Percentiles rank a stretch among this genome's conserved stretches.
Evolutionary conservation across 179 eudicot genomes (phyloP).

Genomic region (Corrigiola litoralis): DNA sequence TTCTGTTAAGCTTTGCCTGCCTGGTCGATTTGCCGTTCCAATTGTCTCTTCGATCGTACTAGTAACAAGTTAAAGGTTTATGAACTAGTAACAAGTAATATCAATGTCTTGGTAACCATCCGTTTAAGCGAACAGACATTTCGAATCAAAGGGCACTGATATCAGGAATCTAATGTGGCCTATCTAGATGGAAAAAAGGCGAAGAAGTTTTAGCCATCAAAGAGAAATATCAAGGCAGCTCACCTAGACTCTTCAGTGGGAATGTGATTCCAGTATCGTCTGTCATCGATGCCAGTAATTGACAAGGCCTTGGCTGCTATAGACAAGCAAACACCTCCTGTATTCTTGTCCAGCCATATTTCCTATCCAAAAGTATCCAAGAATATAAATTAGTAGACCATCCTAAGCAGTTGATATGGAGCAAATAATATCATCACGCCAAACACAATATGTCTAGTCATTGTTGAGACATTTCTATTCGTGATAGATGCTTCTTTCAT

Average conservation of each 20-base stretch:
- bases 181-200: not conserved
- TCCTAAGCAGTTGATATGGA: not conserved
- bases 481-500: not conserved
- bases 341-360: conserved; percentile 64
- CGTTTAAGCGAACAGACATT: too few species aligned
- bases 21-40: too few species aligned
- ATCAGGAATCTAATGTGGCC: not conserved
- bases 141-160: too few species aligned
- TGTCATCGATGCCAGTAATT: conserved; percentile 68
- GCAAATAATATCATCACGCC: not conserved
- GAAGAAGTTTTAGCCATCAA: not conserved
- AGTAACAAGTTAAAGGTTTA: too few species aligned
- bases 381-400: not conserved
- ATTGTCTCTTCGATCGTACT: too few species aligned
- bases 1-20: too few species aligned
- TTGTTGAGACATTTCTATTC: not conserved
- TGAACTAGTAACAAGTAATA: too few species aligned
- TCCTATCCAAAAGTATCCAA: conserved; percentile 31
- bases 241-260: conserved; percentile 76
- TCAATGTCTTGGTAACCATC: too few species aligned
- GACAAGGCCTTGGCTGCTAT: conserved; percentile 56
- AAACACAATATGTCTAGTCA: not conserved
- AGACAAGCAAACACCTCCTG: conserved; percentile 64
- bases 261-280: conserved; percentile 79
- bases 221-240: not conserved